A percentile compares a stretch with the other conserved stretches of the same genome.
phyloP scores from a whole-genome alignment of 2,329 filamentous ascomycete genomes.

The Xylogone sp. region DNA sequence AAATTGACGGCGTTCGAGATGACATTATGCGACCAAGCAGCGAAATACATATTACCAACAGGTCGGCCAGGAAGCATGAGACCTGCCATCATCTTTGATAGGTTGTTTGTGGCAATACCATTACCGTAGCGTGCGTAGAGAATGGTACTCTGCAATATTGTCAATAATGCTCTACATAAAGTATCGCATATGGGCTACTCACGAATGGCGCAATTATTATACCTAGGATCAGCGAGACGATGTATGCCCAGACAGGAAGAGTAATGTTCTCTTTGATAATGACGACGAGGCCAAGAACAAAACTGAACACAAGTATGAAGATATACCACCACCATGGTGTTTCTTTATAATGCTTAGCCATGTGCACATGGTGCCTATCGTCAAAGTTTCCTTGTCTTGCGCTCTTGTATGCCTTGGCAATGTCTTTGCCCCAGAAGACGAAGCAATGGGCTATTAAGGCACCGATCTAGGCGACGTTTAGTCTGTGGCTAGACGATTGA shows the following conservation, averaged over 20 bases:
- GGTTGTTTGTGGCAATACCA: conserved; percentile 54
- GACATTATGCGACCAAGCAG: conserved; percentile 55
- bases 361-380: conserved; percentile 48
- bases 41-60: conserved; percentile 43
- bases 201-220: conserved; percentile 46
- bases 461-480: conserved; percentile 40
- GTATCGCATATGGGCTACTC: conserved; percentile 12
- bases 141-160: conserved; percentile 39
- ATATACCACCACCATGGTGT: conserved; percentile 40
- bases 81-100: conserved; percentile 49
- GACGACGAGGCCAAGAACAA: conserved; percentile 33
- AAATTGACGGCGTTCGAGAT: conserved; percentile 47
- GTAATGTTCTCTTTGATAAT: conserved; percentile 33
- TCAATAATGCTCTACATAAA: conserved; percentile 8
- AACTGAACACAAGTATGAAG: conserved; percentile 29
- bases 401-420: conserved; percentile 43
- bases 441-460: conserved; percentile 48
- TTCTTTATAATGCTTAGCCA: conserved; percentile 39
- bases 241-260: conserved; percentile 39
- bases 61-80: conserved; percentile 39
- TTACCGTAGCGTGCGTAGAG: conserved; percentile 51
- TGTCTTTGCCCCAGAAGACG: conserved; percentile 53
- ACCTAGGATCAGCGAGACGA: conserved; percentile 33
- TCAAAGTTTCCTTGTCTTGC: conserved; percentile 38
- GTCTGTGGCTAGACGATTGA: not conserved